A percentile compares a stretch with the other conserved stretches of the same genome.
phyloP scores from a whole-genome alignment of 1,284 basidiomycete species.

The Sporisorium graminicola region DNA sequence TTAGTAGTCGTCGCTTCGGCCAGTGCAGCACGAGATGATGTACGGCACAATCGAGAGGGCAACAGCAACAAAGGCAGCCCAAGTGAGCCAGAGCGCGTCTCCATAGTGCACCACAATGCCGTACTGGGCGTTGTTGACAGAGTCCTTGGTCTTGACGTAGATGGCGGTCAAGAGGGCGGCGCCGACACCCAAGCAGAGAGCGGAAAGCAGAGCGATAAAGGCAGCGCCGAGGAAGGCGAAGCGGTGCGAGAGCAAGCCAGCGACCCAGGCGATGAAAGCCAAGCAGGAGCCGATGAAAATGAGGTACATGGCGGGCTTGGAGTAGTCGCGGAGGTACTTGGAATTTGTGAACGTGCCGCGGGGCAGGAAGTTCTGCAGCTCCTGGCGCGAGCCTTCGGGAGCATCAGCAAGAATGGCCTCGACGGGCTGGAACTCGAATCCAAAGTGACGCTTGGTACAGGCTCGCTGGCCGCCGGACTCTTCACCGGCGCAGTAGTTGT shows the following conservation, averaged over 20 bases:
- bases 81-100: constrained; percentile 65
- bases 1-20: constrained; percentile 44
- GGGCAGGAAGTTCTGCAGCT: constrained; percentile 35
- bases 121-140: constrained; percentile 32
- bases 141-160: constrained; percentile 44
- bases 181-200: constrained; percentile 55
- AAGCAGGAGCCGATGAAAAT: constrained; percentile 66
- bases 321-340: constrained; percentile 53
- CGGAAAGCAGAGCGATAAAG: constrained; percentile 57
- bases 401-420: constrained; percentile 42
- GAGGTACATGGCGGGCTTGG: constrained; percentile 61
- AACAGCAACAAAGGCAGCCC: constrained; percentile 60
- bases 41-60: constrained; percentile 57
- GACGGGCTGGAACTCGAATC: constrained; percentile 54
- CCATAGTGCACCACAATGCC: constrained; percentile 55
- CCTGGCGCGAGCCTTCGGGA: constrained; percentile 18
- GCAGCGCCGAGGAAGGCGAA: constrained; percentile 62
- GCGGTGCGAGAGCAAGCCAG: constrained; percentile 57
- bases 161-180: constrained; percentile 65
- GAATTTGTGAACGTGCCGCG: constrained; percentile 46
- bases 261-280: constrained; percentile 59
- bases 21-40: constrained; percentile 55
- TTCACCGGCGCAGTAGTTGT: constrained; percentile 59
- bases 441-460: constrained; percentile 47
- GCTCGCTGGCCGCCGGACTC: constrained; percentile 22